Evolutionary conservation across 768 basidiomycete genomes (phyloP), one percentile per base, ranked within the genome.

Genomic region (Lentinula boryana): DNA sequence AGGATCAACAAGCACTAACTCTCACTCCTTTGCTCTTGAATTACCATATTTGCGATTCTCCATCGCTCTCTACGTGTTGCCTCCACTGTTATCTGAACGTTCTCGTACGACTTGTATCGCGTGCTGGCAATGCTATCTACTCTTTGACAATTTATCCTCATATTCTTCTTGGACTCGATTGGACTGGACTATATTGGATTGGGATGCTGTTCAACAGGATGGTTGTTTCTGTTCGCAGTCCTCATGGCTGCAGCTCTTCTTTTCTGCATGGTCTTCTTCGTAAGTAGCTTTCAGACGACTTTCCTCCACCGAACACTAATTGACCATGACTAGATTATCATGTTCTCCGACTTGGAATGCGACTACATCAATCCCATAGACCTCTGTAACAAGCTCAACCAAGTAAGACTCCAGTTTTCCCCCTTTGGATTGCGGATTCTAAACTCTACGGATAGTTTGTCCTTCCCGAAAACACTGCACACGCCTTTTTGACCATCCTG

Each of bases 351-450:
- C 78, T 79, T 98, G 71, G 96, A 98, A 78, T 97, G 94, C 81
- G 95, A 97, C 83, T 98, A 98, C 78, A 96, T 98, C 81, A 99
- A 99, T 76, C 97, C 97, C 56, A 99, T 99, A 85, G 97, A 99
- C 75, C 87, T 98, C 41, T 98, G 97, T 78, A 98, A 98, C 78
- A 98, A 97, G 80, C 87, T 98, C 68, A 98, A 98, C 72, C 92
- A 95, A 76, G 96, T 96, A 65, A 50, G 81, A 75, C 15, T 43
- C 27, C 1, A 27, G 27, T 27, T 50, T 32, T 12, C 33, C 31
- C 62, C 48, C 23, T 60, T 4, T 53, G 21, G 23, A 27, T 55
- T 0, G 5, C 36, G 62, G 3, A 12, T 35, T 52, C 35, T 33
- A 21, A 58, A 56, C 15, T 50, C 21, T 12, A n/a, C 48, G 7